phyloP scores from a whole-genome alignment of 2,329 filamentous ascomycete genomes.

The Diplodia intermedia region DNA sequence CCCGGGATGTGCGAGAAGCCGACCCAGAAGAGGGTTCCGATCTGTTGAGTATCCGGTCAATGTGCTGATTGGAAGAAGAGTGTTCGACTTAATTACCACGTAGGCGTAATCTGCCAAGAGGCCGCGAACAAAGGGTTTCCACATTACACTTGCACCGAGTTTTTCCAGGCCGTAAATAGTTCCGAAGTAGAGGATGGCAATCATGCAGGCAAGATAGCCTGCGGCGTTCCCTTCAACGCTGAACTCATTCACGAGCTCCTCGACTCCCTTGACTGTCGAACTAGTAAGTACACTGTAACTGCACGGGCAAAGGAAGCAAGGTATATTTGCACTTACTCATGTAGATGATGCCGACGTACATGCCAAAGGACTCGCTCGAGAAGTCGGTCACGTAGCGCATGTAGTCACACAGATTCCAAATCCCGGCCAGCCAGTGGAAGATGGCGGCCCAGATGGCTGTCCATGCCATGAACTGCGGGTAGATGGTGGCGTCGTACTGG shows the following conservation, averaged over 20 bases:
- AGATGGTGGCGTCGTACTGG: constrained; percentile 57
- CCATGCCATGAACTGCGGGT: constrained; percentile 64
- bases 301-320: too few relatives aligned
- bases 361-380: constrained; percentile 60
- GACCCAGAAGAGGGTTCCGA: constrained; percentile 62
- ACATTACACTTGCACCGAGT: constrained; percentile 55
- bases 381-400: constrained; percentile 67
- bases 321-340: constrained; percentile 47
- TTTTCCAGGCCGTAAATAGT: constrained; percentile 60
- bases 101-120: constrained; percentile 62
- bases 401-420: constrained; percentile 63
- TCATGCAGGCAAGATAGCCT: constrained; percentile 58
- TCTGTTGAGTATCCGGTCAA: constrained; percentile 37
- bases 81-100: constrained; percentile 44
- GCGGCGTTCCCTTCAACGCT: constrained; percentile 48
- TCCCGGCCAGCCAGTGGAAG: constrained; percentile 63
- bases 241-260: constrained; percentile 62
- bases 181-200: constrained; percentile 61
- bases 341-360: constrained; percentile 65
- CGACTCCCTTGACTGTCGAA: constrained; percentile 60
- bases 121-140: constrained; percentile 54
- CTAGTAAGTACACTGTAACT: constrained; percentile 12
- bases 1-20: constrained; percentile 62
- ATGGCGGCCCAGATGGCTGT: constrained; percentile 64
- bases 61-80: neutral